phyloP scores from a whole-genome alignment of 2,329 filamentous ascomycete genomes.

The Trichoderma endophyticum region DNA sequence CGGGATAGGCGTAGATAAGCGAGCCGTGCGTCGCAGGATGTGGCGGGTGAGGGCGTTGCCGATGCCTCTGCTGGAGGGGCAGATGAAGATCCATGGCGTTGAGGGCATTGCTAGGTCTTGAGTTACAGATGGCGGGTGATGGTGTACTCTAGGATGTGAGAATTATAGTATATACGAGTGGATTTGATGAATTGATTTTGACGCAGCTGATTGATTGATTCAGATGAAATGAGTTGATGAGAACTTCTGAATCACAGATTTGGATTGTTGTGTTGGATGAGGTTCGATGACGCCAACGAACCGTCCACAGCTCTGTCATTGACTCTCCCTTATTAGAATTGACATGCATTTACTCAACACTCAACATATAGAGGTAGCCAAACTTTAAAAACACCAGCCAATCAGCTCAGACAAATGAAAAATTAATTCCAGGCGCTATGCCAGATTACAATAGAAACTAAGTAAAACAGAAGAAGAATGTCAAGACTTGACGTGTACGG shows the following conservation, averaged over 20 bases:
- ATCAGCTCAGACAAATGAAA: background rate
- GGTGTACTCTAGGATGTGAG: background rate
- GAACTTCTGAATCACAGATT: background rate
- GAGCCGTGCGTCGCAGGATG: slow-evolving; percentile 41
- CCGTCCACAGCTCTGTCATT: background rate
- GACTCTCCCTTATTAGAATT: background rate
- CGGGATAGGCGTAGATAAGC: slow-evolving; percentile 43
- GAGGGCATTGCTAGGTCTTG: slow-evolving; percentile 34
- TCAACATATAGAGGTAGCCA: too few species aligned
- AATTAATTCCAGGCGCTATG: slow-evolving; percentile 4
- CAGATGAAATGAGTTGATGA: background rate
- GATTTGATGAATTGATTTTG: background rate
- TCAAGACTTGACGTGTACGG: background rate
- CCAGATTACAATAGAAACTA: background rate
- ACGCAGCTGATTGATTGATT: background rate
- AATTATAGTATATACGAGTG: background rate
- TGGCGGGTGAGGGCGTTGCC: slow-evolving; percentile 48
- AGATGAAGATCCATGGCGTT: slow-evolving; percentile 49
- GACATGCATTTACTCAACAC: background rate
- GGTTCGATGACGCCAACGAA: slow-evolving; percentile 8
- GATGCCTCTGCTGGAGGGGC: slow-evolving; percentile 47
- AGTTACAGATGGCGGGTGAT: background rate
- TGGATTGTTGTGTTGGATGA: background rate
- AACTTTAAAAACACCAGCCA: background rate
- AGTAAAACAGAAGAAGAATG: background rate